phyloP scores from a whole-genome alignment of 2,329 filamentous ascomycete species.

The Penicillium hesseltinei region DNA sequence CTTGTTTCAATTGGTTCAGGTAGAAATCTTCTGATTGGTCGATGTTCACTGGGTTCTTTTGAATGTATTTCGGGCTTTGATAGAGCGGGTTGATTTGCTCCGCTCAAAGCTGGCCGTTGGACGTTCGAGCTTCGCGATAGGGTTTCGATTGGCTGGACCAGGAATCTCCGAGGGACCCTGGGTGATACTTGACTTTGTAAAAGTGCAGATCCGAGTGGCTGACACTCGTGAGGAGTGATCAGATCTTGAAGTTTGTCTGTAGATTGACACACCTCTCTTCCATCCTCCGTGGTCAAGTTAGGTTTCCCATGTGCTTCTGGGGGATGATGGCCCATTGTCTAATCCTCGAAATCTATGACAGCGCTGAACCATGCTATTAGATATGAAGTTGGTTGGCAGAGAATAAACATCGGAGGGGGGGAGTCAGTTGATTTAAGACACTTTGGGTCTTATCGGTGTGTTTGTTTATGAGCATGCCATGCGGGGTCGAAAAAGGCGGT shows the following conservation, averaged over 20 bases:
- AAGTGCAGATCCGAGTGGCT: background rate
- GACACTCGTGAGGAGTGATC: background rate
- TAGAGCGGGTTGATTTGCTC: conserved; percentile 14
- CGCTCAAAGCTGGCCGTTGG: background rate
- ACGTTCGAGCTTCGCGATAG: conserved; percentile 39
- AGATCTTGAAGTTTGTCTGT: background rate
- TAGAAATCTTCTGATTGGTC: conserved; percentile 24
- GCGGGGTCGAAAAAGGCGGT: conserved; percentile 10
- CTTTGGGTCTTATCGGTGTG: background rate
- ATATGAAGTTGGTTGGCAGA: background rate
- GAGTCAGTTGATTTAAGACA: background rate
- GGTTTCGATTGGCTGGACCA: conserved; percentile 47
- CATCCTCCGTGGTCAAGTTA: background rate
- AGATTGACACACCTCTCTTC: background rate
- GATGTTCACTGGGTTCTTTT: background rate
- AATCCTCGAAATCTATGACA: background rate
- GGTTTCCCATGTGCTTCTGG: background rate
- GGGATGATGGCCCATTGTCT: conserved; percentile 4
- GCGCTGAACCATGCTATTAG: background rate
- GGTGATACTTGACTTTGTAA: background rate
- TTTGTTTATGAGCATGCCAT: background rate
- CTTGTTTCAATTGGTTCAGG: conserved; percentile 64
- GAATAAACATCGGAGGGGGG: background rate
- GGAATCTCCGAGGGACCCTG: conserved; percentile 29
- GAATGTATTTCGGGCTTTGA: background rate